A percentile compares a stretch with the other conserved stretches of the same genome.
Evolutionary conservation across 495 filamentous ascomycete genomes (phyloP).

Genomic region (Neohortaea acidophila): DNA sequence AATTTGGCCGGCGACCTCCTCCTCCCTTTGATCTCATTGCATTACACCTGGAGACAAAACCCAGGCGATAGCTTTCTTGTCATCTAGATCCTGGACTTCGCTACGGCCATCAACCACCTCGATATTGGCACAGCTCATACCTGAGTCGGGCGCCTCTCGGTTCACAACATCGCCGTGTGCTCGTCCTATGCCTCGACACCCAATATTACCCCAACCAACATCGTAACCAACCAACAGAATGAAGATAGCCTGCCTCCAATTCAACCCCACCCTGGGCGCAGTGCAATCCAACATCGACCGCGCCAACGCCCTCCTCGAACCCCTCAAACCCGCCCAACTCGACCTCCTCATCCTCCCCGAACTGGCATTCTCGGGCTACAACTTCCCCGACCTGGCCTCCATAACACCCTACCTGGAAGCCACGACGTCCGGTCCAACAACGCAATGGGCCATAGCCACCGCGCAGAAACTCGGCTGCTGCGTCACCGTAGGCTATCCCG

Average conservation of each 20-base stretch:
- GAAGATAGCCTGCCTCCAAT: conserved; percentile 73
- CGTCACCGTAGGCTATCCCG: conserved; percentile 85
- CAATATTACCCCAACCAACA: too few species aligned
- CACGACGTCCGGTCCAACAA: conserved; percentile 53
- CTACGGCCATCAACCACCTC: too few species aligned
- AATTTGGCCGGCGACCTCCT: too few species aligned
- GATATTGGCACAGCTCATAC: too few species aligned
- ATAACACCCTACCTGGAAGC: conserved; percentile 75
- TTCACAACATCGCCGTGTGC: too few species aligned
- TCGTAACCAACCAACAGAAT: too few species aligned
- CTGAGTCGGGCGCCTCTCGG: too few species aligned
- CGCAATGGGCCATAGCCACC: conserved; percentile 62
- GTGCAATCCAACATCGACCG: conserved; percentile 58
- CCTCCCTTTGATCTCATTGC: too few species aligned
- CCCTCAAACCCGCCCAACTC: conserved; percentile 34
- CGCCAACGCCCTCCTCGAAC: conserved; percentile 54
- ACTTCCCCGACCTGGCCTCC: conserved; percentile 62
- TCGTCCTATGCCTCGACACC: too few species aligned
- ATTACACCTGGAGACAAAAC: too few species aligned
- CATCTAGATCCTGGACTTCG: too few species aligned
- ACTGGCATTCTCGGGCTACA: conserved; percentile 84
- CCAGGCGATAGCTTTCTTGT: too few species aligned
- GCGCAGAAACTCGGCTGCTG: conserved; percentile 59
- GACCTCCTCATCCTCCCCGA: conserved; percentile 75
- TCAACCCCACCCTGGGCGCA: conserved; percentile 57